Conservation (phyloP, 768 basidiomycete species). For the Kwoniella shandongensis region DNA sequence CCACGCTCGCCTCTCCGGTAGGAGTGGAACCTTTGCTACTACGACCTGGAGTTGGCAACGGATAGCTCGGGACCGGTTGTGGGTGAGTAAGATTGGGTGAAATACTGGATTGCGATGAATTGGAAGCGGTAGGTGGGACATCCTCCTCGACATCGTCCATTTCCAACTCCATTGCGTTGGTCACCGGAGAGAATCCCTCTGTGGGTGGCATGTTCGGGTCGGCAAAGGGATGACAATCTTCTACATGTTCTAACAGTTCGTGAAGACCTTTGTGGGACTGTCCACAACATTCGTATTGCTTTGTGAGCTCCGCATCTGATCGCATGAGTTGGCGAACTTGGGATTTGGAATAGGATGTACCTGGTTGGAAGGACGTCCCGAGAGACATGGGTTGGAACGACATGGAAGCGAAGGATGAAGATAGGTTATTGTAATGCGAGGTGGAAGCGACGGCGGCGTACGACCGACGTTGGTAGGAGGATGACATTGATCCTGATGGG, state of each 20-base stretch:
- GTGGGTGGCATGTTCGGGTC: constrained; percentile 31
- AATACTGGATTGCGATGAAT: constrained; percentile 25
- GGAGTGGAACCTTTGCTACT: constrained; percentile 35
- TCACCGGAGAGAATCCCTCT: constrained; percentile 39
- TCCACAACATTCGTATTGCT: constrained; percentile 49
- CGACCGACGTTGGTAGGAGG: constrained; percentile 39
- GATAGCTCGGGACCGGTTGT: constrained; percentile 30
- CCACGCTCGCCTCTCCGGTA: constrained; percentile 24
- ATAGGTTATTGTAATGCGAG: constrained; percentile 22
- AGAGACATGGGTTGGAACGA: constrained; percentile 42
- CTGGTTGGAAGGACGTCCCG: constrained; percentile 34
- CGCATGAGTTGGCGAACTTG: constrained; percentile 40
- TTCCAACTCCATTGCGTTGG: constrained; percentile 44
- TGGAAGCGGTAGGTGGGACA: constrained; percentile 9
- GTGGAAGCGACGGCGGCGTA: constrained; percentile 40
- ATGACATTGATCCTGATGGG: constrained; percentile 34
- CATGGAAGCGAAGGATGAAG: constrained; percentile 42
- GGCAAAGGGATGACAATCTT: constrained; percentile 44
- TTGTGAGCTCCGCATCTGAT: constrained; percentile 45
- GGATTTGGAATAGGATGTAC: constrained; percentile 37
- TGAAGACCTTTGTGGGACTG: constrained; percentile 43
- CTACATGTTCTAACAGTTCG: constrained; percentile 51
- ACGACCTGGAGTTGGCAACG: constrained; percentile 27
- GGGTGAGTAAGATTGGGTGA: constrained; percentile 21
- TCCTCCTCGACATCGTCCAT: constrained; percentile 35